Evolutionary conservation across 768 basidiomycete genomes (phyloP).

Genomic region (Lactarius psammicola): DNA sequence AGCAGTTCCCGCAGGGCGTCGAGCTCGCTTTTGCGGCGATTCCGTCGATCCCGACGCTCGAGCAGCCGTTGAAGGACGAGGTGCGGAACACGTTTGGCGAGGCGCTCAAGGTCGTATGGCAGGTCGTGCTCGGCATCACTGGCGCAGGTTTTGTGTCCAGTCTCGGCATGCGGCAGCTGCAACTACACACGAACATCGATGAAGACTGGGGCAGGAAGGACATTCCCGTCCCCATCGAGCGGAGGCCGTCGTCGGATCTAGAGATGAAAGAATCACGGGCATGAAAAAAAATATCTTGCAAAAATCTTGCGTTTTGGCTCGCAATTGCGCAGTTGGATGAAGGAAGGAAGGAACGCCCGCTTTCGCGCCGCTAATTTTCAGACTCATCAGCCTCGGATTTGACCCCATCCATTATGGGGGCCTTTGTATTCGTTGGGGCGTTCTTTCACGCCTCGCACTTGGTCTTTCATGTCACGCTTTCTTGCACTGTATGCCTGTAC

Average conservation of each 20-base stretch:
- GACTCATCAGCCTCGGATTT: not conserved
- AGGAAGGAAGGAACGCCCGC: not conserved
- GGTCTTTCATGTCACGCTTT: not conserved
- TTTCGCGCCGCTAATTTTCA: not conserved
- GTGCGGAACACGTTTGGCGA: conserved; percentile 35
- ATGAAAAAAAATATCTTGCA: not conserved
- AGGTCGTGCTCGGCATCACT: conserved; percentile 33
- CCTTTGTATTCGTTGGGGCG: not conserved
- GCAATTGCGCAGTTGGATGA: not conserved
- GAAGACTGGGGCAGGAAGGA: conserved; percentile 35
- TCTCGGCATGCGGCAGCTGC: conserved; percentile 34
- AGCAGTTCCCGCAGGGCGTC: conserved; percentile 30
- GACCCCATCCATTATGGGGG: not conserved
- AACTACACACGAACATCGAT: conserved; percentile 35
- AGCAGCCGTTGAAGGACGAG: conserved; percentile 28
- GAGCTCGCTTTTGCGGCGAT: conserved; percentile 33
- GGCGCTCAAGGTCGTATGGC: conserved; percentile 36
- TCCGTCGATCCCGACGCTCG: conserved; percentile 32
- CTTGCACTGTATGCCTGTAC: not conserved
- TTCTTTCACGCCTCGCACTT: not conserved
- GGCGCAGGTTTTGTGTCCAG: conserved; percentile 33
- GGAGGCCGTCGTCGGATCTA: not conserved
- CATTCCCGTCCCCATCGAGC: not conserved
- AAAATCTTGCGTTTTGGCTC: not conserved
- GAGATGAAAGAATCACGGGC: not conserved